Percentiles rank a stretch among this genome's conserved stretches.
Conservation (phyloP, 495 filamentous ascomycete species). For the Cairneyella variabilis region DNA sequence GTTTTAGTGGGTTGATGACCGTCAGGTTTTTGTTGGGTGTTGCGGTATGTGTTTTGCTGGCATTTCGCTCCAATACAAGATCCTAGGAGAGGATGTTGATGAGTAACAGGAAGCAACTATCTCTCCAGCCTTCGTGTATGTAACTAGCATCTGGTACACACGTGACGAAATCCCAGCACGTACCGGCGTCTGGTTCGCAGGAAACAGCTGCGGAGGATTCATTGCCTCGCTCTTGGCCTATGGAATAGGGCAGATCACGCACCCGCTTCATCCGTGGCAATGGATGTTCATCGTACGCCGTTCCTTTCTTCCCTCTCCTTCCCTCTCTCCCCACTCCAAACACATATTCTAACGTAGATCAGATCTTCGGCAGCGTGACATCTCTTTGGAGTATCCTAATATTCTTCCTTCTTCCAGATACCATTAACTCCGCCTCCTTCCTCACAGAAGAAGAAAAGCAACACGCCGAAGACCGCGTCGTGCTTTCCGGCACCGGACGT, state of each 20-base stretch:
- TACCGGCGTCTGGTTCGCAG: constrained; percentile 60
- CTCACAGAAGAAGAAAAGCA: constrained; percentile 53
- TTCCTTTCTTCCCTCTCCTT: constrained; percentile 60
- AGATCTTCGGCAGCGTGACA: constrained; percentile 61
- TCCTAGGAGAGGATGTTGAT: constrained; percentile 44
- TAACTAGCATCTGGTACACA: constrained; percentile 61
- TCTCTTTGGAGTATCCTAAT: constrained; percentile 53
- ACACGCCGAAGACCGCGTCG: constrained; percentile 33
- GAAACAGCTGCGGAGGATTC: constrained; percentile 45
- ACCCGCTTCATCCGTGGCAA: constrained; percentile 45
- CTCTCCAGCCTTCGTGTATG: constrained; percentile 56
- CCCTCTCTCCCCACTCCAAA: no score
- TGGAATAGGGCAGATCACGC: constrained; percentile 29
- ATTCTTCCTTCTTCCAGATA: constrained; percentile 63
- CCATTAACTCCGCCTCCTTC: constrained; percentile 64
- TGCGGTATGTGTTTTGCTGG: no score
- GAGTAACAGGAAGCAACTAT: constrained; percentile 53
- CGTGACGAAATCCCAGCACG: constrained; percentile 54
- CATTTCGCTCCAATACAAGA: no score
- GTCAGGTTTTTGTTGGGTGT: constrained; percentile 58
- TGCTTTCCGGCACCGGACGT: constrained; percentile 32
- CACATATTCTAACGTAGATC: constrained; percentile 39
- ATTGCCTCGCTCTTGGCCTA: constrained; percentile 16
- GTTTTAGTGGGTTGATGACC: constrained; percentile 13
- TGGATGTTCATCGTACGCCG: constrained; percentile 53